phyloP scores from a whole-genome alignment of 2,329 filamentous ascomycete species.

The Arthrobotrys musiformis region DNA sequence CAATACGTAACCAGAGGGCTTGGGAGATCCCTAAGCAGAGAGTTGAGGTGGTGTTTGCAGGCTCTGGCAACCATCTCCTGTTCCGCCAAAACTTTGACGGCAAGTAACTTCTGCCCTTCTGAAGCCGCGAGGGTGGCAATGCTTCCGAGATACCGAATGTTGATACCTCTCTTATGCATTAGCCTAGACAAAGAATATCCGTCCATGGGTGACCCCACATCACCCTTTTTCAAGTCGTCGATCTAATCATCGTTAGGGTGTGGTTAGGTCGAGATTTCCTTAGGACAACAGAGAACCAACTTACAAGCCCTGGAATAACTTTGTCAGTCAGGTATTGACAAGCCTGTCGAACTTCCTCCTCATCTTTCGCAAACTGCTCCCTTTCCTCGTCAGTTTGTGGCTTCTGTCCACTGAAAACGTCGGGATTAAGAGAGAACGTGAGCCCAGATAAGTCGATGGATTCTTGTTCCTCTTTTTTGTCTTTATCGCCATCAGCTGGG shows the following conservation, averaged over 20 bases:
- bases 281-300: background rate
- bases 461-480: constrained; percentile 62
- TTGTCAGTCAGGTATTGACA: constrained; percentile 80
- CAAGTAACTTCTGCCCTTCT: constrained; percentile 77
- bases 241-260: constrained; percentile 63
- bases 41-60: constrained; percentile 90
- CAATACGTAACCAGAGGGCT: constrained; percentile 82
- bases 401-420: constrained; percentile 91
- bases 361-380: constrained; percentile 81
- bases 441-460: constrained; percentile 85
- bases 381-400: constrained; percentile 93
- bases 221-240: constrained; percentile 86
- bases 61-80: constrained; percentile 96
- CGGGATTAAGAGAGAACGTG: constrained; percentile 88
- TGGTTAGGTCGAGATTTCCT: constrained; percentile 1
- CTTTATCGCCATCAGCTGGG: constrained; percentile 60
- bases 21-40: constrained; percentile 81
- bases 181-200: constrained; percentile 88
- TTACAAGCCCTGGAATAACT: constrained; percentile 79
- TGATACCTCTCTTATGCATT: constrained; percentile 96
- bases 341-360: constrained; percentile 85
- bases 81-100: constrained; percentile 78
- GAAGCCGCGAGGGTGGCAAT: constrained; percentile 76
- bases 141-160: constrained; percentile 92
- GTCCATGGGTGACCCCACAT: constrained; percentile 98